Conservation (phyloP, 345 rosid genomes). For the Hirschfeldia incana region DNA sequence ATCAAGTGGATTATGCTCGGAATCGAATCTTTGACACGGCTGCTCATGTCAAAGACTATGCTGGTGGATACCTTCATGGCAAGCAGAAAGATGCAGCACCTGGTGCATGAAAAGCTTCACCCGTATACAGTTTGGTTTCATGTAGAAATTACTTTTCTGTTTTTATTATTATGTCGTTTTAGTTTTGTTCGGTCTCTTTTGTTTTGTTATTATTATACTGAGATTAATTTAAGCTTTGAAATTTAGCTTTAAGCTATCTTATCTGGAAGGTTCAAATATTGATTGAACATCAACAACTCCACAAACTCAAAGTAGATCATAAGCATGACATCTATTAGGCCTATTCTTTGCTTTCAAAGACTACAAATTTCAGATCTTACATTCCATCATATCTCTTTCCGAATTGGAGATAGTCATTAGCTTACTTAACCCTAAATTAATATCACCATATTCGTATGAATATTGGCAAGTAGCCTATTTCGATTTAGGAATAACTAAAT, state of each 20-base stretch:
- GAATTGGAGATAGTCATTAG: too few relatives aligned
- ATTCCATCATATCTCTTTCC: neutral
- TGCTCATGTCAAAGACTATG: constrained; percentile 74
- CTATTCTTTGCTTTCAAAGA: neutral
- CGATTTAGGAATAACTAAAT: neutral
- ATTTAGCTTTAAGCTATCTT: neutral
- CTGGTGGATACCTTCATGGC: constrained; percentile 74
- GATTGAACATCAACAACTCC: neutral
- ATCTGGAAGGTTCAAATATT: too few relatives aligned
- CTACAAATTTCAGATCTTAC: neutral
- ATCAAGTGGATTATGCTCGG: constrained; percentile 66
- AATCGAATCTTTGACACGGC: constrained; percentile 80
- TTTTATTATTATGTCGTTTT: neutral
- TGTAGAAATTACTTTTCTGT: neutral
- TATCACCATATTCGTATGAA: neutral
- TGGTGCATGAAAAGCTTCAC: constrained; percentile 57
- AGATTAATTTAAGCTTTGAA: constrained; percentile 15
- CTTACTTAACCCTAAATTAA: too few relatives aligned
- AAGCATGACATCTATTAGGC: neutral
- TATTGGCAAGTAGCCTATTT: neutral
- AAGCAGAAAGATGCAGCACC: constrained; percentile 93
- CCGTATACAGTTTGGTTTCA: neutral
- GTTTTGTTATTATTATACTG: neutral
- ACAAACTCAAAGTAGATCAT: neutral
- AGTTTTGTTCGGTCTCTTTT: neutral